Conservation (phyloP, 2,329 filamentous ascomycete species). For the Trichoderma brevicompactum region DNA sequence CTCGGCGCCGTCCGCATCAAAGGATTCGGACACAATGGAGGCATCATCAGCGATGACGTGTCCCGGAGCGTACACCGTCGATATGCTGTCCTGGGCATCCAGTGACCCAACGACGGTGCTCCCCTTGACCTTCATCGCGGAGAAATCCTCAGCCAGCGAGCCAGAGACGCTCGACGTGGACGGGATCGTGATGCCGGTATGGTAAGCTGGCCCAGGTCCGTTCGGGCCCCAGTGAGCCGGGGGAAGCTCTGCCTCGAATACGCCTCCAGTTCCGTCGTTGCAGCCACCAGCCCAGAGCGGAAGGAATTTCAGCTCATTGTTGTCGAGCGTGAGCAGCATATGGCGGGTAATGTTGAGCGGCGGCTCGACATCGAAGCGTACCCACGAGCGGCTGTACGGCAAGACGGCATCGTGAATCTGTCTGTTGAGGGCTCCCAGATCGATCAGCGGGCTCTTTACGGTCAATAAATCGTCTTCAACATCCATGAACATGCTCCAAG, state of each 20-base stretch:
- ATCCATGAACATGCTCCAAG: background rate
- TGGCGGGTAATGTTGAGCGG: conserved; percentile 47
- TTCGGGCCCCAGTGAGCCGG: conserved; percentile 50
- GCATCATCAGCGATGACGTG: conserved; percentile 43
- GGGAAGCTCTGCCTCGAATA: conserved; percentile 50
- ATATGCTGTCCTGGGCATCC: conserved; percentile 47
- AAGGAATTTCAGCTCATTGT: conserved; percentile 64
- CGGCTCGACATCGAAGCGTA: conserved; percentile 40
- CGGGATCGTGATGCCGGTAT: conserved; percentile 49
- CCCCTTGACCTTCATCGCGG: conserved; percentile 41
- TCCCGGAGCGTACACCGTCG: conserved; percentile 42
- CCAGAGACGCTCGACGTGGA: conserved; percentile 43
- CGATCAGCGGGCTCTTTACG: conserved; percentile 31
- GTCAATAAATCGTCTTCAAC: background rate
- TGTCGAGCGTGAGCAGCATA: conserved; percentile 56
- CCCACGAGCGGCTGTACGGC: conserved; percentile 36
- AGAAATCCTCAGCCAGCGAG: conserved; percentile 45
- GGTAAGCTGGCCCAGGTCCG: conserved; percentile 53
- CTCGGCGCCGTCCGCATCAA: conserved; percentile 40
- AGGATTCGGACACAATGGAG: conserved; percentile 44
- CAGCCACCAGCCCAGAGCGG: conserved; percentile 67
- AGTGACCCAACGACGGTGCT: conserved; percentile 44
- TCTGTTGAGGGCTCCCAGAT: conserved; percentile 33
- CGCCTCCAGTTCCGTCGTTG: conserved; percentile 56
- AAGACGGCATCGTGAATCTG: conserved; percentile 33